A percentile compares a stretch with the other conserved stretches of the same genome.
Conservation (phyloP, 495 filamentous ascomycete species). For the Aspergillus affinis region DNA sequence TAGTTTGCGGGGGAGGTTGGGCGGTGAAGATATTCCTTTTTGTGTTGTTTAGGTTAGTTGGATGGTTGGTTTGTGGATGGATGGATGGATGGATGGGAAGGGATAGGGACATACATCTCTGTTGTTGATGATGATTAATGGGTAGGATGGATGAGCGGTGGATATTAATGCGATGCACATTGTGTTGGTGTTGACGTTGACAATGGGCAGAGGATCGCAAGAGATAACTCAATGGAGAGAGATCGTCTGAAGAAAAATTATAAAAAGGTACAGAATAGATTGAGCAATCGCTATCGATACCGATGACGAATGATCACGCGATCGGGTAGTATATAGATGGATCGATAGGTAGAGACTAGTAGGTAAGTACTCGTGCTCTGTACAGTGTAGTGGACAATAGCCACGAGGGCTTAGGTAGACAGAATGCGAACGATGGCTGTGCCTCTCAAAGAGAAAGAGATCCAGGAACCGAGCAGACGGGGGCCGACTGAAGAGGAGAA, state of each 20-base stretch:
- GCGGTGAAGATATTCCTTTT: constrained; percentile 80
- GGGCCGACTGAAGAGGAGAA: no score
- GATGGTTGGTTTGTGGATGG: not conserved
- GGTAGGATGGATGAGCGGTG: constrained; percentile 86
- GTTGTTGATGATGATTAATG: constrained; percentile 88
- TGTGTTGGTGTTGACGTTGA: not conserved
- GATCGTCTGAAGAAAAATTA: no score
- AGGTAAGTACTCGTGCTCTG: no score
- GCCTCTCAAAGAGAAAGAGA: not conserved
- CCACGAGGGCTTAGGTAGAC: no score
- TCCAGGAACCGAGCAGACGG: no score
- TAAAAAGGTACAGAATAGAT: not conserved
- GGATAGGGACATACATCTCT: constrained; percentile 82
- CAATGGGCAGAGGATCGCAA: no score
- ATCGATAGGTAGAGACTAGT: not conserved
- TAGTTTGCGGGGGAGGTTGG: constrained; percentile 81
- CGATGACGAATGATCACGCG: not conserved
- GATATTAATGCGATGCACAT: constrained; percentile 96
- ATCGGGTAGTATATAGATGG: not conserved
- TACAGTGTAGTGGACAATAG: no score
- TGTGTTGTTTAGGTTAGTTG: constrained; percentile 17
- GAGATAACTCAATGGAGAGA: no score
- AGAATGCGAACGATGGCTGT: no score
- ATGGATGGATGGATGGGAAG: no score
- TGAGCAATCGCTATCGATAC: not conserved